A percentile compares a stretch with the other conserved stretches of the same genome.
These are phyloP conservation scores for Russula foetens DNA, from an alignment of 768 basidiomycete genomes.

Conservation along the genomic window DNA sequence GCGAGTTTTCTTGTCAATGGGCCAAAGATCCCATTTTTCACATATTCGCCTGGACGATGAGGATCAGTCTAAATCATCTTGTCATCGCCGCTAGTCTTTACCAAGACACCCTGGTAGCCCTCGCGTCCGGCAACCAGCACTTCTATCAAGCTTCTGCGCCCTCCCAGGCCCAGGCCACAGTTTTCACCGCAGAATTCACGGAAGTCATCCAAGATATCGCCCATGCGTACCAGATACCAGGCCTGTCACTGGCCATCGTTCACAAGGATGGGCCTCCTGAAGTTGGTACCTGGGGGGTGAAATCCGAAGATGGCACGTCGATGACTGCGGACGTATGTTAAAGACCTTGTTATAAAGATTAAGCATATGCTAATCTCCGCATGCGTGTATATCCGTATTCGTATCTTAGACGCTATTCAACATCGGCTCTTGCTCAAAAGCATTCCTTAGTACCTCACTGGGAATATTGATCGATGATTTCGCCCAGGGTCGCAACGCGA, in stretches of 20 bases:
- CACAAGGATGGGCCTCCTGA: neutral
- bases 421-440: conserved; percentile 10
- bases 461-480: conserved; percentile 12
- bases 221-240: neutral
- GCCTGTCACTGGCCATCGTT: conserved; percentile 2
- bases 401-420: conserved; percentile 6
- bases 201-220: neutral
- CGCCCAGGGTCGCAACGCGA: conserved; percentile 3
- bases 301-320: neutral
- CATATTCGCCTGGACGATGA: neutral
- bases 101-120: neutral
- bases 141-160: neutral
- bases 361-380: too few relatives aligned
- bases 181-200: neutral
- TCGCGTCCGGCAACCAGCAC: neutral
- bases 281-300: neutral
- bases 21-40: too few relatives aligned
- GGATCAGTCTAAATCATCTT: neutral
- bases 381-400: too few relatives aligned
- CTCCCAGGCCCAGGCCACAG: neutral
- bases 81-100: neutral
- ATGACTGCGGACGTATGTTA: conserved; percentile 8
- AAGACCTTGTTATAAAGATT: too few relatives aligned
- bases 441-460: conserved; percentile 3
- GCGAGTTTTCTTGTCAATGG: too few relatives aligned